Conservation (phyloP, 139 green algal genomes). For the Volvox reticuliferus region DNA sequence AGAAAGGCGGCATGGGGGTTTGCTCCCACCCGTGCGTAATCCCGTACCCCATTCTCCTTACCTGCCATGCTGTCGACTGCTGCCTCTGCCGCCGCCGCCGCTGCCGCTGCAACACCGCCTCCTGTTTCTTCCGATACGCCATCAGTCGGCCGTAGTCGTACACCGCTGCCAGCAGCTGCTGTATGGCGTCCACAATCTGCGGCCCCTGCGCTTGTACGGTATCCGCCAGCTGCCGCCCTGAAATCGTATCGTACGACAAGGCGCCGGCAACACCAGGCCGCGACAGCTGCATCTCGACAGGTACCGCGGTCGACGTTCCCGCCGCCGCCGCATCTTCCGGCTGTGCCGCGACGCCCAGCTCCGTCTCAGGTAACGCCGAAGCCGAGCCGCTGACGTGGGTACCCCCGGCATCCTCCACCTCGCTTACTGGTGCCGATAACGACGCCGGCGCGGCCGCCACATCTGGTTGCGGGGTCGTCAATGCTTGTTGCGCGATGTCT, state of each 20-base stretch:
- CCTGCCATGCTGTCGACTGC: neutral
- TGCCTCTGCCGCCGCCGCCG: neutral
- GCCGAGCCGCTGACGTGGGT: no score
- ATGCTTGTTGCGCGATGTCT: no score
- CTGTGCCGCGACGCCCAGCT: conserved; percentile 17
- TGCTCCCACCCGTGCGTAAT: no score
- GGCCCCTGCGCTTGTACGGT: neutral
- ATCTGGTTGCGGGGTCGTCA: neutral
- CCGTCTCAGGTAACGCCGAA: neutral
- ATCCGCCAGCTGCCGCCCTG: neutral
- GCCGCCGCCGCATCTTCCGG: neutral
- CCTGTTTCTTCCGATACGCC: neutral
- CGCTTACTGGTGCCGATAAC: neutral
- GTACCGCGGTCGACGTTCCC: neutral
- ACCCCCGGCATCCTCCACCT: no score
- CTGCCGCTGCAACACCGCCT: neutral
- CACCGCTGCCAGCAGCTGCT: conserved; percentile 24
- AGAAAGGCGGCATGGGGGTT: no score
- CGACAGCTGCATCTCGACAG: neutral
- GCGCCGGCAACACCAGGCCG: no score
- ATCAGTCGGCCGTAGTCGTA: neutral
- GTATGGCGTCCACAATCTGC: neutral
- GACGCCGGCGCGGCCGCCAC: neutral
- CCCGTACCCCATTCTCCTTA: neutral
- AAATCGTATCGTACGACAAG: neutral